phyloP scores from a whole-genome alignment of 2,329 filamentous ascomycete species.

The Aspergillus japonicus region DNA sequence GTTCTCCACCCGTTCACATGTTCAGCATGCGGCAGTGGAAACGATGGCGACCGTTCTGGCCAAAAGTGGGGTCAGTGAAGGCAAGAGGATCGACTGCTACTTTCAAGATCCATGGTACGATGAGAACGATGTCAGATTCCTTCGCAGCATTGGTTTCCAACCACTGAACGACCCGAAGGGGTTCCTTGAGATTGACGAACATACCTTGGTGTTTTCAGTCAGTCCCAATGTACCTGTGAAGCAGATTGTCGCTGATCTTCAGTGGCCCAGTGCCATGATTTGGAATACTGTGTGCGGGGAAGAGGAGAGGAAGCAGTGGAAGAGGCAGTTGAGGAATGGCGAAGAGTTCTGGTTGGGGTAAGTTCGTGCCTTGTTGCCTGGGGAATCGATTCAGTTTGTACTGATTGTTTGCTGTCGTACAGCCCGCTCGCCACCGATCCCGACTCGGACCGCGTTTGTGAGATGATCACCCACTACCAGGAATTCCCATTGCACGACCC shows the following conservation, averaged over 20 bases:
- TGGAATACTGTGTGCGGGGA: slow-evolving; percentile 23
- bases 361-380: not conserved
- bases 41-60: slow-evolving; percentile 20
- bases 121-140: slow-evolving; percentile 17
- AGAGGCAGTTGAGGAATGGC: slow-evolving; percentile 15
- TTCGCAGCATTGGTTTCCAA: slow-evolving; percentile 21
- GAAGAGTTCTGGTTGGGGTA: slow-evolving; percentile 20
- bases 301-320: slow-evolving; percentile 13
- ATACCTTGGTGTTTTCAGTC: slow-evolving; percentile 39
- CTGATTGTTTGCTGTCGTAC: not conserved
- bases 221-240: slow-evolving; percentile 36
- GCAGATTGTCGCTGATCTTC: slow-evolving; percentile 42
- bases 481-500: slow-evolving; percentile 13
- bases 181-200: slow-evolving; percentile 39
- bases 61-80: slow-evolving; percentile 5
- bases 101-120: slow-evolving; percentile 30
- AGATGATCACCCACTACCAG: slow-evolving; percentile 23
- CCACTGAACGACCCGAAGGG: slow-evolving; percentile 32
- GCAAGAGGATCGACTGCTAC: slow-evolving; percentile 21
- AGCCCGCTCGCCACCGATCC: slow-evolving; percentile 25
- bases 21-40: slow-evolving; percentile 27
- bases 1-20: slow-evolving; percentile 12
- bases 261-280: slow-evolving; percentile 34
- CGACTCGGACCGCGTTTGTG: slow-evolving; percentile 19
- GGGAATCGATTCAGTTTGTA: not conserved